A percentile compares a stretch with the other conserved stretches of the same genome.
phyloP scores from a whole-genome alignment of 225 moss, liverwort and hornwort species.

The Straminergon stramineum region DNA sequence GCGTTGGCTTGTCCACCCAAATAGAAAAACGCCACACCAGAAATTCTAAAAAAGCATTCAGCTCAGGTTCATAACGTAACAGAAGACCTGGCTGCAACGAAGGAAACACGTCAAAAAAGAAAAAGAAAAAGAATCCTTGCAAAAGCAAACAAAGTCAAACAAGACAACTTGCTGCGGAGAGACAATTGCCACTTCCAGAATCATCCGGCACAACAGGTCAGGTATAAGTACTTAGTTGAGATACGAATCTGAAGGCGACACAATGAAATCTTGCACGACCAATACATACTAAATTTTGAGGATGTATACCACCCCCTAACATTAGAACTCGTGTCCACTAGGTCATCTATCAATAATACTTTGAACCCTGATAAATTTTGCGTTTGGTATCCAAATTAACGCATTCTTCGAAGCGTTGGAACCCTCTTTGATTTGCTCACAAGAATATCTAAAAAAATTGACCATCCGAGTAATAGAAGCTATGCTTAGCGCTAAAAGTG shows the following conservation, averaged over 20 bases:
- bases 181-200: neutral
- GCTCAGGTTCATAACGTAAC: slow-evolving; percentile 83
- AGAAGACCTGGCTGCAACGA: slow-evolving; percentile 98
- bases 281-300: neutral
- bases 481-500: neutral
- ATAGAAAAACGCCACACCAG: slow-evolving; percentile 95
- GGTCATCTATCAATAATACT: neutral
- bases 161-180: neutral
- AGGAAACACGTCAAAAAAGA: slow-evolving; percentile 9
- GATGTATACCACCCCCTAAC: neutral
- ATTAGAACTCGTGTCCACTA: neutral
- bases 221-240: neutral
- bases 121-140: neutral
- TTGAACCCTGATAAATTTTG: neutral
- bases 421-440: neutral
- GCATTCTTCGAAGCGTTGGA: neutral
- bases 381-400: neutral
- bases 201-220: neutral
- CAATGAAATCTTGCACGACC: neutral
- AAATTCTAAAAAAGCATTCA: slow-evolving; percentile 86
- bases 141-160: neutral
- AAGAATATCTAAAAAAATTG: neutral
- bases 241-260: neutral
- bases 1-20: slow-evolving; percentile 96
- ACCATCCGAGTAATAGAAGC: neutral